Percentiles rank a stretch among this genome's conserved stretches.
phyloP scores from a whole-genome alignment of 2,329 filamentous ascomycete species.

The Colletotrichum truncatum region DNA sequence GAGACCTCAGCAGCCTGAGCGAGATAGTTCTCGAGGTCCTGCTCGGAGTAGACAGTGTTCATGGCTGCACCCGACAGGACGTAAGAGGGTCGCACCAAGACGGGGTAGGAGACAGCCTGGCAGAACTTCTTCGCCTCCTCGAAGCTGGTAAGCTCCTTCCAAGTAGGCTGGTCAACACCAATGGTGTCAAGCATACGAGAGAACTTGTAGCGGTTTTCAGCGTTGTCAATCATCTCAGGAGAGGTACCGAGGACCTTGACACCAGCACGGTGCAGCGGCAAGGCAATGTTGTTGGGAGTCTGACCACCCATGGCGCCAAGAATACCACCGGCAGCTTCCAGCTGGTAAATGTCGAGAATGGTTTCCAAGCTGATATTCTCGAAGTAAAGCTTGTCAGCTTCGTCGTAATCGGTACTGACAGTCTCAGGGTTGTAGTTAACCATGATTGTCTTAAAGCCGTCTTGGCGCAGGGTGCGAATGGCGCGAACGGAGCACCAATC shows the following conservation, averaged over 20 bases:
- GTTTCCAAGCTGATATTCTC: constrained; percentile 94
- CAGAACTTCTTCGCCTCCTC: constrained; percentile 91
- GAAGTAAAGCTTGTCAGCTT: constrained; percentile 94
- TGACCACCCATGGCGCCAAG: constrained; percentile 97
- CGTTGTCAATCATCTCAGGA: constrained; percentile 98
- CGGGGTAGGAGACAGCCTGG: constrained; percentile 87
- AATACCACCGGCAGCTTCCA: constrained; percentile 85
- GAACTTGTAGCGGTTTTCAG: constrained; percentile 98
- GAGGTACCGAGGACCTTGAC: constrained; percentile 95
- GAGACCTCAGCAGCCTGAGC: constrained; percentile 94
- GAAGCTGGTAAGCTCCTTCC: constrained; percentile 97
- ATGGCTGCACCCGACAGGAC: constrained; percentile 97
- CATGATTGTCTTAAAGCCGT: constrained; percentile 95
- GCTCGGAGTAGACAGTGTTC: constrained; percentile 98
- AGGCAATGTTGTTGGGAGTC: constrained; percentile 96
- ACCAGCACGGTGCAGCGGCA: constrained; percentile 87
- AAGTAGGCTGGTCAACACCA: constrained; percentile 93
- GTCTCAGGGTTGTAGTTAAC: constrained; percentile 95
- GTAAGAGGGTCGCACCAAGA: constrained; percentile 94
- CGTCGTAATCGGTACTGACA: constrained; percentile 90
- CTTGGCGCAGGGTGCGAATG: constrained; percentile 86
- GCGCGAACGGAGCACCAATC: constrained; percentile 98
- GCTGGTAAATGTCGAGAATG: constrained; percentile 90
- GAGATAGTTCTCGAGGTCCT: constrained; percentile 88
- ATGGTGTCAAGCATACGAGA: constrained; percentile 97